Base-by-base conservation (phyloP, 768 basidiomycete genomes). In the Hypholoma fasciculare region DNA sequence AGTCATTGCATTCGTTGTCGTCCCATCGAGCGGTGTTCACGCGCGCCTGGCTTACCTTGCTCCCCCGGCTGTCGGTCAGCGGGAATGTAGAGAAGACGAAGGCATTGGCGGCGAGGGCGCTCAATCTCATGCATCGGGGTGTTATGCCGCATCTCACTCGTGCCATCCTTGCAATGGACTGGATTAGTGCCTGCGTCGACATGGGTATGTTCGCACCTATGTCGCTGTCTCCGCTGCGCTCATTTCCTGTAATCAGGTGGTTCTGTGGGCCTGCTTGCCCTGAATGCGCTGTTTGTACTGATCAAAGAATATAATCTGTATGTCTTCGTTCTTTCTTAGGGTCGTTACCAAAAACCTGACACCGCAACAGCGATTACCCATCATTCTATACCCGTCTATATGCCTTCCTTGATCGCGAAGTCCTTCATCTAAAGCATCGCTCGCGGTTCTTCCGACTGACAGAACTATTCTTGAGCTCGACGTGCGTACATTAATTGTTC, bases 241-340 rank as follows among this genome's bases (percentile, higher is more conserved):
- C 16, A 54, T 37, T 48, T 16, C 48, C 54, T 27, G 51, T 40
- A 56, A 19, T 11, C 60, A 91, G 94, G 95, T 36, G 95, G 94
- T 1, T 82, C 87, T 0, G 81, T 91, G 14, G 97, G 94, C 1
- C 78, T 99, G 56, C 76, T 98, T 44, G 94, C 93, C 1, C 79
- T 99, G 62, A 98, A 98, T 65, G 89, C 92, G 1, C 73, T 99
- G 50, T 98, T 94, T 67, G 83, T 89, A 12, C 78, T 99, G 59
- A 98, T 98, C 74, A 90, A 84, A 58, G 87, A 94, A 52, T 95
- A 97, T 68, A 97, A 97, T 65, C 79, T 99, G 96, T 93, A 26
- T 23, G 61, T 49, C 26, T 19, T 57, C 50, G 3, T 12, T 4
- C 47, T 38, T 52, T 47, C 6, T 17, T 19, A 65, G 52, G 39